Percentiles rank a stretch among this genome's conserved stretches.
Conservation (phyloP, 805 yeast genomes). For the Limtongozyma cylindracea region DNA sequence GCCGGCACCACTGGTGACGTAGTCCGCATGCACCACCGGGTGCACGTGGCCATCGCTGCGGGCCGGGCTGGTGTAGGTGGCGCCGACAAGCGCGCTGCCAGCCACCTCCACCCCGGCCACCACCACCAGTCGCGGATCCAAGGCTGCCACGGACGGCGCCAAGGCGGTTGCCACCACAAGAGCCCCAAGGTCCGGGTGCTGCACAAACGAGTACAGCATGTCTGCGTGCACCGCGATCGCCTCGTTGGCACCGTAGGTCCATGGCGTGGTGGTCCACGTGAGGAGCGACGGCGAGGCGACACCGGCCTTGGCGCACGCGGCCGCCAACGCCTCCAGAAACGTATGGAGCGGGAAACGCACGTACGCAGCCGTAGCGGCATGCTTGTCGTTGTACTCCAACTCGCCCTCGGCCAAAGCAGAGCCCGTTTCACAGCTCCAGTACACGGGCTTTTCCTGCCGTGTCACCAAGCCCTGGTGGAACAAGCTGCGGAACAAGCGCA, state of each 20-base stretch:
- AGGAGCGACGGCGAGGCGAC: constrained; percentile 5
- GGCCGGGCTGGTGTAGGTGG: constrained; percentile 33
- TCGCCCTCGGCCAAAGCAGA: constrained; percentile 97
- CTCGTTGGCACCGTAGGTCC: constrained; percentile 80
- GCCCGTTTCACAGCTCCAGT: constrained; percentile 86
- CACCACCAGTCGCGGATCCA: constrained; percentile 8
- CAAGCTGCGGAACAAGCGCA: constrained; percentile 41
- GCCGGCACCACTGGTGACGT: constrained; percentile 64
- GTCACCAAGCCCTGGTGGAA: constrained; percentile 42
- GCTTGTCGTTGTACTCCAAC: constrained; percentile 58
- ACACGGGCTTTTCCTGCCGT: constrained; percentile 84
- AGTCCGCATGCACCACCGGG: constrained; percentile 57
- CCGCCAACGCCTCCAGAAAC: constrained; percentile 3
- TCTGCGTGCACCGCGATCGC: constrained; percentile 53
- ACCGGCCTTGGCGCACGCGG: constrained; percentile 3
- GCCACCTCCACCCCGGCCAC: no score
- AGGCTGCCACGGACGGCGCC: constrained; percentile 9
- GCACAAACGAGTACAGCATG: constrained; percentile 29
- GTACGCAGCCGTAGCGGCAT: constrained; percentile 41
- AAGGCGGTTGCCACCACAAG: constrained; percentile 29
- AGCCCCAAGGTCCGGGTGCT: constrained; percentile 10
- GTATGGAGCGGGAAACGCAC: constrained; percentile 42
- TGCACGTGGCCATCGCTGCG: constrained; percentile 14
- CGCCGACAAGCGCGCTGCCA: constrained; percentile 6
- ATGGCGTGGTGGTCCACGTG: constrained; percentile 97